A percentile compares a stretch with the other conserved stretches of the same genome.
Conservation (phyloP, 768 basidiomycete genomes). For the Tremella yokohamensis region DNA sequence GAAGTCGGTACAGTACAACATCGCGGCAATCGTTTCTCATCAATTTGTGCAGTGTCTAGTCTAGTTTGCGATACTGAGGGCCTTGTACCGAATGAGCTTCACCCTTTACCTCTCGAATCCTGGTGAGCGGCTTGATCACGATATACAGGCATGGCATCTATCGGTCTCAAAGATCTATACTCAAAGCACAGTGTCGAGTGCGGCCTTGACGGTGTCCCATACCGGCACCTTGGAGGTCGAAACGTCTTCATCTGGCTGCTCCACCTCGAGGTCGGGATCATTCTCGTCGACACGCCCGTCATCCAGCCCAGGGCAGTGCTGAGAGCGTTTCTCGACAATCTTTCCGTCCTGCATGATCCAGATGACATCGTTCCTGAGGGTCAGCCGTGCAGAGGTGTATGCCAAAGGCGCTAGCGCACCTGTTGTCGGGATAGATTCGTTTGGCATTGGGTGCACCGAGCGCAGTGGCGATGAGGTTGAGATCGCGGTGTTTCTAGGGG, state of each 20-base stretch:
- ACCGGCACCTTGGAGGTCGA: too few relatives aligned
- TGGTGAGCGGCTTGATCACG: too few relatives aligned
- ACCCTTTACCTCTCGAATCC: too few relatives aligned
- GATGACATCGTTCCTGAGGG: slow-evolving; percentile 28
- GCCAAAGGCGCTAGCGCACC: slow-evolving; percentile 9
- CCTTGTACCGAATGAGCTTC: too few relatives aligned
- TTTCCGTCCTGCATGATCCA: slow-evolving; percentile 28
- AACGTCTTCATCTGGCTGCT: slow-evolving; percentile 3
- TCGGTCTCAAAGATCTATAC: too few relatives aligned
- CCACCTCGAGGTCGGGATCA: slow-evolving; percentile 26
- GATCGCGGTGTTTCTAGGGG: slow-evolving; percentile 27
- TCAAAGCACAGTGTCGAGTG: too few relatives aligned
- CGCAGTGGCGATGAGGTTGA: slow-evolving; percentile 26
- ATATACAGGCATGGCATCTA: too few relatives aligned
- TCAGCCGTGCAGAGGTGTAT: background rate
- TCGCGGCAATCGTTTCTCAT: too few relatives aligned
- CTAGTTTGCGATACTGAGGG: too few relatives aligned
- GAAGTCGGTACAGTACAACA: too few relatives aligned
- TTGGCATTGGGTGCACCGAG: slow-evolving; percentile 27
- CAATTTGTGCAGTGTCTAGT: too few relatives aligned
- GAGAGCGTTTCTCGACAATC: slow-evolving; percentile 27
- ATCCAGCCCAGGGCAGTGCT: slow-evolving; percentile 31
- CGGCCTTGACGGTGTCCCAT: too few relatives aligned
- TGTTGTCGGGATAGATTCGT: slow-evolving; percentile 21
- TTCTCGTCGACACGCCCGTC: slow-evolving; percentile 24